Conservation (phyloP, 1,284 basidiomycete species). For the Ustilago cynodontis region DNA sequence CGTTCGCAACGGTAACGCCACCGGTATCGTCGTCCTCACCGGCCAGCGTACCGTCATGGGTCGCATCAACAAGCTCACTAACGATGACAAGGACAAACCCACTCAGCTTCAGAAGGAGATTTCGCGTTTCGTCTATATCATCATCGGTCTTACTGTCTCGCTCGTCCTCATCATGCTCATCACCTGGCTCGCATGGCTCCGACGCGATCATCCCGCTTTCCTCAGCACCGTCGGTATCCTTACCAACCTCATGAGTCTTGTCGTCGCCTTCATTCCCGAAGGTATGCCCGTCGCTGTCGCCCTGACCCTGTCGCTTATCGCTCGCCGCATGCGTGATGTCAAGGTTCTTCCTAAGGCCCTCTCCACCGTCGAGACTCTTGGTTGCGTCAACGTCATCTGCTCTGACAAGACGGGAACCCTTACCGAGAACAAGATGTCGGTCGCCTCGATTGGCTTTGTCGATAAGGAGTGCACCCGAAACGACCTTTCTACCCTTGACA, state of each 20-base stretch:
- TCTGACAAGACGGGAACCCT: conserved; percentile 83
- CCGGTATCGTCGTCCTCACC: conserved; percentile 75
- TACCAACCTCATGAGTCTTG: conserved; percentile 75
- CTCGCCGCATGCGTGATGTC: conserved; percentile 79
- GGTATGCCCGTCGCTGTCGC: conserved; percentile 80
- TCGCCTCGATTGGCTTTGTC: conserved; percentile 71
- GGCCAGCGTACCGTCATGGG: conserved; percentile 76
- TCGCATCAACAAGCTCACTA: conserved; percentile 55
- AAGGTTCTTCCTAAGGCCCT: conserved; percentile 78
- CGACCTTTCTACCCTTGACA: conserved; percentile 38
- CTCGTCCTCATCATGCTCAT: conserved; percentile 74
- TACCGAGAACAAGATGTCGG: conserved; percentile 74
- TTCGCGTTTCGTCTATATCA: conserved; percentile 71
- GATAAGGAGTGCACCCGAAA: conserved; percentile 57
- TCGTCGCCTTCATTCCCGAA: conserved; percentile 78
- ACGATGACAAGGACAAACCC: conserved; percentile 71
- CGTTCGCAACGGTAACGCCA: conserved; percentile 75
- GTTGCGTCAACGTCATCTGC: conserved; percentile 77
- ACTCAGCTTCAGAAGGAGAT: conserved; percentile 74
- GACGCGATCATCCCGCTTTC: conserved; percentile 73
- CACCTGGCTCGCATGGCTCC: conserved; percentile 74
- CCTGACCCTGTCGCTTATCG: conserved; percentile 78
- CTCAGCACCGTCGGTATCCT: conserved; percentile 76
- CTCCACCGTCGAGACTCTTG: conserved; percentile 78
- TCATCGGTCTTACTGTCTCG: conserved; percentile 73